Percentiles rank a stretch among this genome's conserved stretches.
Evolutionary conservation across 2,329 filamentous ascomycete genomes (phyloP).

Genomic region (Aphanocladium album): DNA sequence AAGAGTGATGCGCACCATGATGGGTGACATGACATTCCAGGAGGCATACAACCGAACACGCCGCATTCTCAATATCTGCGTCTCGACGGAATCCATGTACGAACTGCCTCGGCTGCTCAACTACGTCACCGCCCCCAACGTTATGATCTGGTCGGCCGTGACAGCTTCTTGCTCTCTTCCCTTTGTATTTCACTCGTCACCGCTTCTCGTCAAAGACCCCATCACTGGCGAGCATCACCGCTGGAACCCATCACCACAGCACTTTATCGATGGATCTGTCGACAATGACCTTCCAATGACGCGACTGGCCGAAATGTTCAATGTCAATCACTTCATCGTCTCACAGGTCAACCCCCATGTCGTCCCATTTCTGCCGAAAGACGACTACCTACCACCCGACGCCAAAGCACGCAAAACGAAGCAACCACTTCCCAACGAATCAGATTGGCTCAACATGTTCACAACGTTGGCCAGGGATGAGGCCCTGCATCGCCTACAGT

Average conservation of each 20-base stretch:
- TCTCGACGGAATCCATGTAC: slow-evolving; percentile 81
- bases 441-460: slow-evolving; percentile 60
- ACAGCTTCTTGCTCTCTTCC: slow-evolving; percentile 94
- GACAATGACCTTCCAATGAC: slow-evolving; percentile 93
- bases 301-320: slow-evolving; percentile 88
- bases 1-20: slow-evolving; percentile 71
- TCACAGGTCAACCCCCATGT: slow-evolving; percentile 96
- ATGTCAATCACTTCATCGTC: slow-evolving; percentile 97
- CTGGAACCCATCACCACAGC: slow-evolving; percentile 81
- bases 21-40: slow-evolving; percentile 90
- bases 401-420: slow-evolving; percentile 22
- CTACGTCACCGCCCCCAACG: slow-evolving; percentile 88
- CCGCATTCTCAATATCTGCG: slow-evolving; percentile 87
- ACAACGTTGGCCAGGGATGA: slow-evolving; percentile 74
- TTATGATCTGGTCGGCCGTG: slow-evolving; percentile 94
- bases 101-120: slow-evolving; percentile 84
- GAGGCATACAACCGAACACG: slow-evolving; percentile 94
- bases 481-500: slow-evolving; percentile 72
- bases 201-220: slow-evolving; percentile 79
- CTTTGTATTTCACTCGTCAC: slow-evolving; percentile 73
- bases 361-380: slow-evolving; percentile 74
- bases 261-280: slow-evolving; percentile 91
- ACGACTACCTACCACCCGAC: slow-evolving; percentile 52
- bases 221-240: slow-evolving; percentile 69
- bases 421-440: slow-evolving; percentile 31